These are phyloP conservation scores for Pyricularia sp. DNA, from an alignment of 2,329 filamentous ascomycete species.

Conservation along the genomic window DNA sequence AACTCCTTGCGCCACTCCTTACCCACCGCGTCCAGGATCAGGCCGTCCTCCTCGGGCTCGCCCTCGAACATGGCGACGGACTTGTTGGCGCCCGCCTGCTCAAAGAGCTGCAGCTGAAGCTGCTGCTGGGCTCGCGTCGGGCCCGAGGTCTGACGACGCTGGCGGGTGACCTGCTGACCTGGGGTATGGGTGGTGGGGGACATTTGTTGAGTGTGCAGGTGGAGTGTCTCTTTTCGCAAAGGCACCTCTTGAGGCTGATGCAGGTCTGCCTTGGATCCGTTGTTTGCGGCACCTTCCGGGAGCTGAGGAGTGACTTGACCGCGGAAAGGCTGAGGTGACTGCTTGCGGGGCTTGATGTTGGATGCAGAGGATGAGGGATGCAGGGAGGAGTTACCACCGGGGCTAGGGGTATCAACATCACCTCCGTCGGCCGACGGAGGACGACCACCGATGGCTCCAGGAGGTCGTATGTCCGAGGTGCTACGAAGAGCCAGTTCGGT, in stretches of 20 bases:
- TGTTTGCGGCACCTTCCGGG: background rate
- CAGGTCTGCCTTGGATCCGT: background rate
- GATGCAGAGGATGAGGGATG: slow-evolving; percentile 4
- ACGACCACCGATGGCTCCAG: background rate
- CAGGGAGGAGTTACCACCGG: slow-evolving; percentile 3
- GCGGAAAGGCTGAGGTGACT: background rate
- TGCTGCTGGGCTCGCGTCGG: background rate
- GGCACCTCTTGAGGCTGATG: background rate
- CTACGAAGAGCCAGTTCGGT: background rate
- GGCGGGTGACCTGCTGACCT: background rate
- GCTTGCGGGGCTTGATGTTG: slow-evolving; percentile 2
- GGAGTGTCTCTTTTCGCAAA: background rate
- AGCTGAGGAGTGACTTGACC: slow-evolving; percentile 2
- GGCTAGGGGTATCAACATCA: background rate
- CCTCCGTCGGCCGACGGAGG: background rate
- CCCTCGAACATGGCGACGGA: background rate
- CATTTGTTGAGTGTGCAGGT: background rate
- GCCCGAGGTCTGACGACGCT: background rate
- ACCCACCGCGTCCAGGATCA: slow-evolving; percentile 5
- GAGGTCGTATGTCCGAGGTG: background rate
- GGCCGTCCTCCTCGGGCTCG: slow-evolving; percentile 1
- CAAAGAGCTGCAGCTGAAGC: background rate
- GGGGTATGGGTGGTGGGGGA: background rate
- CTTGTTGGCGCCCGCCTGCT: background rate
- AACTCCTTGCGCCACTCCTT: slow-evolving; percentile 6